Percentiles rank a stretch among this genome's conserved stretches.
phyloP scores from a whole-genome alignment of 2,329 filamentous ascomycete genomes.

The Fusarium falciforme region DNA sequence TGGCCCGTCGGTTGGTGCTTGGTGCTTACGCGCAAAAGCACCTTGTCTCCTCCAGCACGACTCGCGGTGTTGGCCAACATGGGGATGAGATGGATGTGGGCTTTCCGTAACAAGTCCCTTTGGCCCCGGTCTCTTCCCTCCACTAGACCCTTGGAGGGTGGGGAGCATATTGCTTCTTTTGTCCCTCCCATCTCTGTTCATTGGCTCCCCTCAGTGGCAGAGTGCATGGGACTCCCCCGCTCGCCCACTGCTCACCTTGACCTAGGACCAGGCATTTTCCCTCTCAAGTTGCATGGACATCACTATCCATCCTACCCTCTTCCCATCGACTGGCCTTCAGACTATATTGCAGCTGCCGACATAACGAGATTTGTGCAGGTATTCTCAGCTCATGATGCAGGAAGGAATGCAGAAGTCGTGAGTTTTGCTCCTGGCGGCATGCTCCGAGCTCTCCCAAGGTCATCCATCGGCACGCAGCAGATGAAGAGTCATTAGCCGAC shows the following conservation, averaged over 20 bases:
- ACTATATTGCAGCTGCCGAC: slow-evolving; percentile 14
- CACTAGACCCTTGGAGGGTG: slow-evolving; percentile 27
- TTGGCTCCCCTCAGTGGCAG: slow-evolving; percentile 32
- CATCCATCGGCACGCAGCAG: background rate
- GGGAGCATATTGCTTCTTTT: slow-evolving; percentile 46
- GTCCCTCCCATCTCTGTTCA: slow-evolving; percentile 25
- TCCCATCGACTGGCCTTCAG: slow-evolving; percentile 7
- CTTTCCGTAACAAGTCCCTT: slow-evolving; percentile 14
- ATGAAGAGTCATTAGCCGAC: background rate
- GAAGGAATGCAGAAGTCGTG: background rate
- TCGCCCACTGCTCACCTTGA: slow-evolving; percentile 16
- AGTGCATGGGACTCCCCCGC: slow-evolving; percentile 28
- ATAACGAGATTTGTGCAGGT: slow-evolving; percentile 12
- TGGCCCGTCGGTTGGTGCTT: background rate
- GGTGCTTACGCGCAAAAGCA: background rate
- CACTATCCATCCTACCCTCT: background rate
- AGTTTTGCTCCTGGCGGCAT: background rate
- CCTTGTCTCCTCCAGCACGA: background rate
- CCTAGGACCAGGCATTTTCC: background rate
- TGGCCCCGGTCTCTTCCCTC: slow-evolving; percentile 4
- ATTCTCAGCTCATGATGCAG: background rate
- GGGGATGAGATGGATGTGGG: background rate
- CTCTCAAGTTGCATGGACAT: background rate
- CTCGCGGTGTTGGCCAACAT: background rate
- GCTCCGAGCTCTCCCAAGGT: background rate